These are phyloP conservation scores for Tolypocladium capitatum DNA, from an alignment of 2,329 filamentous ascomycete genomes.

Conservation along the genomic window DNA sequence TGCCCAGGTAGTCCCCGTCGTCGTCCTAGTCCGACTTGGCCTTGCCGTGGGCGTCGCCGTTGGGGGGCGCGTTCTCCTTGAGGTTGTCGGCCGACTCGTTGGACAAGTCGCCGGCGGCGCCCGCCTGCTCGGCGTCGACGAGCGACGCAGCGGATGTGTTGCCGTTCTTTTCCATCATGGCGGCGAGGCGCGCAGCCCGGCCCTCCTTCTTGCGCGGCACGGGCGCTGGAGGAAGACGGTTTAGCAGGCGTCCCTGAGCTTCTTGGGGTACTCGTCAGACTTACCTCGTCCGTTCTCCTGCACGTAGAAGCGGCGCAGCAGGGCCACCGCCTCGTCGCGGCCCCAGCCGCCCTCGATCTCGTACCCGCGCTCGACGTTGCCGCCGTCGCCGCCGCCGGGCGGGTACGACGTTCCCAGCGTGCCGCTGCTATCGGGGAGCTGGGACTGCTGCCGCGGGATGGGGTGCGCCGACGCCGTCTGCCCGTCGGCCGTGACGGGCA, in stretches of 20 bases:
- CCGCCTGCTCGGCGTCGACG: not conserved
- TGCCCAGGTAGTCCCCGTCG: not conserved
- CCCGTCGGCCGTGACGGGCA: constrained; percentile 22
- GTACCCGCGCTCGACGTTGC: constrained; percentile 65
- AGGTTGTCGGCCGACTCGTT: not conserved
- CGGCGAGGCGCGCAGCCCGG: constrained; percentile 37
- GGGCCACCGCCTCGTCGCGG: constrained; percentile 81
- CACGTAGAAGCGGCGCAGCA: constrained; percentile 89
- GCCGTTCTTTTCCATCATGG: constrained; percentile 34
- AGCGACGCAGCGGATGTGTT: constrained; percentile 2
- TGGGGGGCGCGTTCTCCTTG: not conserved
- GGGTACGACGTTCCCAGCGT: constrained; percentile 24
- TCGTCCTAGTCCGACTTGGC: not conserved
- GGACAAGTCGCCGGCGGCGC: not conserved
- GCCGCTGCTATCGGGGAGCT: constrained; percentile 22
- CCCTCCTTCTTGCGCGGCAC: constrained; percentile 42
- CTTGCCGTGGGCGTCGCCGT: not conserved
- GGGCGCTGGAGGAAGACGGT: constrained; percentile 23
- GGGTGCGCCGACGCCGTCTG: constrained; percentile 27
- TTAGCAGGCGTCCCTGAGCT: not conserved
- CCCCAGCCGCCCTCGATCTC: constrained; percentile 78
- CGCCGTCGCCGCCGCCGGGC: constrained; percentile 37
- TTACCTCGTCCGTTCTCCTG: constrained; percentile 90
- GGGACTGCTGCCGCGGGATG: constrained; percentile 20
- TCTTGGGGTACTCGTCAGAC: constrained; percentile 6